Percentiles rank a stretch among this genome's conserved stretches.
Conservation (phyloP, 306 rosid genomes). For the Fragaria ananassa region DNA sequence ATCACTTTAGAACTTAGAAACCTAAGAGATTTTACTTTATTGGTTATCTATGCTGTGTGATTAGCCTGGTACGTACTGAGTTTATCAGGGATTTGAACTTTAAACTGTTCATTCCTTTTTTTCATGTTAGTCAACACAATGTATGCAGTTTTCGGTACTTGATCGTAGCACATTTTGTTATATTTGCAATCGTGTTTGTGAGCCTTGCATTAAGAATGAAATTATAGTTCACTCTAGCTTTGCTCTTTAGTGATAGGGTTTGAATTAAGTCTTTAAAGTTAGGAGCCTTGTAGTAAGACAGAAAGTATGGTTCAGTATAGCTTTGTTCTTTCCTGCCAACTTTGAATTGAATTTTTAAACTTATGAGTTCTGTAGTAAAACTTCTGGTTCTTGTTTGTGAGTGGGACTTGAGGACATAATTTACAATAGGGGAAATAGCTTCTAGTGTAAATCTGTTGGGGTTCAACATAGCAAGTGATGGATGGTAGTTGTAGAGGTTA, state of each 20-base stretch:
- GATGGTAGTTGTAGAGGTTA: neutral
- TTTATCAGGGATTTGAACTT: neutral
- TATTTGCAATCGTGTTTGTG: neutral
- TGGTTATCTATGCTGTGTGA: neutral
- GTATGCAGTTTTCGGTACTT: neutral
- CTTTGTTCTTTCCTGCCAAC: neutral
- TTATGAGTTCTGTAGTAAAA: neutral
- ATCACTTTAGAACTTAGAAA: neutral
- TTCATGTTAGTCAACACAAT: neutral
- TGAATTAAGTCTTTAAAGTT: neutral
- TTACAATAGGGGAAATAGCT: neutral
- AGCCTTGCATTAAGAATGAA: neutral
- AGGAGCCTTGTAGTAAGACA: neutral
- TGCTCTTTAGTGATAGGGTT: neutral
- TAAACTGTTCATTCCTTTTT: neutral
- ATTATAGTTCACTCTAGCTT: neutral
- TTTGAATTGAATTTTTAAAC: neutral
- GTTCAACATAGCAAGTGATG: neutral
- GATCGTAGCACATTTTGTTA: neutral
- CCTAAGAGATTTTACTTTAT: neutral
- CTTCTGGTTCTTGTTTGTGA: conserved; percentile 1
- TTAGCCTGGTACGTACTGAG: neutral
- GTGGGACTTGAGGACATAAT: neutral
- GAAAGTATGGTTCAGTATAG: neutral
- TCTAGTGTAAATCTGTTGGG: neutral